Base-by-base conservation (phyloP, 2,329 filamentous ascomycete genomes). In the Colletotrichum melonis region DNA sequence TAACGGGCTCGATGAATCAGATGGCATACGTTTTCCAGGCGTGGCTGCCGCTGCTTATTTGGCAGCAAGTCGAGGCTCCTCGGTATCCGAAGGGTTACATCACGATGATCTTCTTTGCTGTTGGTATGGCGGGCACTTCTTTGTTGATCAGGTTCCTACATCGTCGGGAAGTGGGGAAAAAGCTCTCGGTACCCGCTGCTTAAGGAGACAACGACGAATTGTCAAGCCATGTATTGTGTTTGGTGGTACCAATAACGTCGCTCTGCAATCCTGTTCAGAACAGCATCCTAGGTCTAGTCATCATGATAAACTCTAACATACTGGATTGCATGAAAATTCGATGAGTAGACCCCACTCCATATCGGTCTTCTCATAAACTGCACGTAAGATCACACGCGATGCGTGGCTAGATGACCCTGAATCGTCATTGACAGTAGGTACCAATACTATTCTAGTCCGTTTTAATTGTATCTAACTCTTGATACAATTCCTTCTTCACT, bases 11-110 rank as follows among this genome's bases (percentile, higher is more conserved):
- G 19, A 93, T 93, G 90, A 94, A 93, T 73, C 88, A 92, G 78
- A 88, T 93, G 83, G 91, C 91, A 0, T 93, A 93, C 73, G 90
- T 93, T 1, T 81, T 94, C 56, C 91, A 93, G 77, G 90, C 91
- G 0, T 94, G 92, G 92, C 79, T 94, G 55, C 92, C 92, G 7
- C 84, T 92, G 38, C 78, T 92, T 9, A 86, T 92, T 11, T 93
- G 91, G 91, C 88, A 91, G 81, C 89, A 91, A 77, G 84, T 91
- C 0, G 90, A 92, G 69, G 89, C 87, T 0, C 91, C 91, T 0
- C 75, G 82, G 56, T 93, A 92, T 69, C 83, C 81, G 1, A 92
- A 92, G 76, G 91, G 91, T 0, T 92, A 88, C 63, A 85, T 89
- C 11, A 91, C 90, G 0, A 86, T 87, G 75, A 81, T 88, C 5